Base-by-base conservation (phyloP, 2,329 filamentous ascomycete species). In the Ophiosphaerella korrae region DNA sequence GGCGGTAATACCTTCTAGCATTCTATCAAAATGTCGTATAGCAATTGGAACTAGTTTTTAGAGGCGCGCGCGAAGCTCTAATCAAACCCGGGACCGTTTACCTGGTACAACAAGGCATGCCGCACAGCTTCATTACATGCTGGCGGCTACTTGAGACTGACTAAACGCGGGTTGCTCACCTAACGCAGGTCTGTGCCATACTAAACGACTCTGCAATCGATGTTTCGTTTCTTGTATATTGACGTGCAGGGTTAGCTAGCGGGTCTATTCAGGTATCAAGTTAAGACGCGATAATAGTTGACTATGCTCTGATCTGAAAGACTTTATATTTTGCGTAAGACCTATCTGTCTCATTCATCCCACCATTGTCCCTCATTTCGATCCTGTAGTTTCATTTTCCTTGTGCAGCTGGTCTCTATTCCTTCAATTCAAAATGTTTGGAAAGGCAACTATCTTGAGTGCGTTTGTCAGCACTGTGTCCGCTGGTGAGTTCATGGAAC, bases 391-490 rank as follows among this genome's bases (percentile, higher is more conserved):
- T 42, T 59, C 42, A 14, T 18, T 48, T 48, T 53, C 37, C 52
- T 50, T 26, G 36, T 52, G 42, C 60, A 64, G 63, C 63, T 62
- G 60, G 56, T 60, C 53, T 62, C 57, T 63, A 53, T 66, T 43
- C 45, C 12, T 58, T 53, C 52, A 45, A 44, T 55, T 56, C 50
- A 60, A 50, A 38, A 73, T 73, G 70, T 64, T 72, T 55, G 60
- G 57, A 37, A 69, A 70, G 52, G 50, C 55, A 49, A 52, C 69
- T 48, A 48, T 73, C 24, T 42, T 71, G 52, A 66, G 61, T 39
- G 69, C 68, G 56, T 59, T 72, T 37, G 53, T 64, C 43, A 69
- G 68, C 56, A 63, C 64, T 35, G 70, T 63, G 26, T 72, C 66
- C 55, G 68, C 65, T 45, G 68, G 67, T 67, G 58, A 34, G 56